These are phyloP conservation scores for Globisporangium okanoganense DNA, from an alignment of 352 stramenopile genomes.

Conservation along the genomic window DNA sequence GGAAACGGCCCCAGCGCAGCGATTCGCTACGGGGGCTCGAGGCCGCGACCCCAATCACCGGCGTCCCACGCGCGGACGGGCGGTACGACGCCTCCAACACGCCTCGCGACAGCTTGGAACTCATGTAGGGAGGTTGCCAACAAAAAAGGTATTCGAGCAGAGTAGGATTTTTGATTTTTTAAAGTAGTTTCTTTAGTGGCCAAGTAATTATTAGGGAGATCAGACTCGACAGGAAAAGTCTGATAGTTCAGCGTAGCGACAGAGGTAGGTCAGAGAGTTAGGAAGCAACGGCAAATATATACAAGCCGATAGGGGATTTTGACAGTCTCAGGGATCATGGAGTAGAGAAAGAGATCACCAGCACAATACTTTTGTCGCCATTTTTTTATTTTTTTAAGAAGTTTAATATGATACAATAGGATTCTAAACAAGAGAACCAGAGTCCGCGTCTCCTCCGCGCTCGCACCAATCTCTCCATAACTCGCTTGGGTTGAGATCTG, in stretches of 20 bases:
- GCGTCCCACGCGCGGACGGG: background rate
- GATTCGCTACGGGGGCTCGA: constrained; percentile 16
- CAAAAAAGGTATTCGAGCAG: background rate
- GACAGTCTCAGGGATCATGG: background rate
- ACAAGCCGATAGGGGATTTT: background rate
- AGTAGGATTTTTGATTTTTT: constrained; percentile 3
- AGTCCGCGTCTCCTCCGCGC: background rate
- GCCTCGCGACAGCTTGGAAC: background rate
- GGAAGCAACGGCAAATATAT: background rate
- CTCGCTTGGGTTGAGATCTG: background rate
- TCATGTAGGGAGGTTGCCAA: background rate
- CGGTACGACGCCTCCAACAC: constrained; percentile 7
- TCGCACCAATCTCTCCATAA: background rate
- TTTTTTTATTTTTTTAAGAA: background rate
- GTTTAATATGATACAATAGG: constrained; percentile 12
- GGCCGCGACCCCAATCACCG: constrained; percentile 24
- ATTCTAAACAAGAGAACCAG: background rate
- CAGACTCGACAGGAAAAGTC: background rate
- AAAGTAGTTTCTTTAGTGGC: background rate
- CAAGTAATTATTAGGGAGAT: background rate
- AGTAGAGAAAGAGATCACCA: background rate
- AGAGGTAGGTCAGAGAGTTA: background rate
- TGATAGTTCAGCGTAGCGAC: background rate
- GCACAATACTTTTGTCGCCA: background rate
- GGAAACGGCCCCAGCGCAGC: constrained; percentile 6